These are phyloP conservation scores for Nakazawaea laoshanensis DNA, from an alignment of 805 yeast genomes.

Conservation along the genomic window DNA sequence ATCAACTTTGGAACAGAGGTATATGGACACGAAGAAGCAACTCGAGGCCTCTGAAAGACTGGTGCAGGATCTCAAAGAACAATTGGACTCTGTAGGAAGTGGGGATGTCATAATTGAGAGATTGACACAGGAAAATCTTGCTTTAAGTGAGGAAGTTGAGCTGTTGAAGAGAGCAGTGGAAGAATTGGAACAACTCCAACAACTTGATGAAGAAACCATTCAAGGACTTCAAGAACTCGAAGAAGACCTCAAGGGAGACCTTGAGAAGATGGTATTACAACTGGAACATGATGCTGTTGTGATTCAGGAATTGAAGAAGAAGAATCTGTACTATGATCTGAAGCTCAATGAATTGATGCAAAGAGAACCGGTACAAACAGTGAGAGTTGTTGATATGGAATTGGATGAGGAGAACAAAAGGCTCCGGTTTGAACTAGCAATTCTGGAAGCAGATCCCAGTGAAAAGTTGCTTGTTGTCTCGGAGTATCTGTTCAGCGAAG, in stretches of 20 bases:
- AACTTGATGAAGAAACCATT: constrained; percentile 42
- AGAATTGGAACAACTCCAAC: constrained; percentile 41
- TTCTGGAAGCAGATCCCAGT: too few species aligned
- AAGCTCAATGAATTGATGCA: background rate
- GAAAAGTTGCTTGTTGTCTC: too few species aligned
- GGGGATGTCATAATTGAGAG: constrained; percentile 24
- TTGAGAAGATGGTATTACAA: constrained; percentile 19
- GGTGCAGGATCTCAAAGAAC: constrained; percentile 25
- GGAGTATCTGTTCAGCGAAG: too few species aligned
- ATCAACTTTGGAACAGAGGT: background rate
- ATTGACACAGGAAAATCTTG: constrained; percentile 26
- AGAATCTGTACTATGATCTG: constrained; percentile 27
- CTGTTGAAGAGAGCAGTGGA: constrained; percentile 27
- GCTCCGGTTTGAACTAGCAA: too few species aligned
- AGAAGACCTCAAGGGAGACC: constrained; percentile 29
- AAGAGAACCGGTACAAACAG: too few species aligned
- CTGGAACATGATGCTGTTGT: constrained; percentile 12
- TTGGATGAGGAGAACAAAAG: too few species aligned
- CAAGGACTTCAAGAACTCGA: constrained; percentile 34
- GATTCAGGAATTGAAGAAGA: constrained; percentile 16
- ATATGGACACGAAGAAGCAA: background rate
- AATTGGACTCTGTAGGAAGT: constrained; percentile 19
- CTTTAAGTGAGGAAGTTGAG: constrained; percentile 24
- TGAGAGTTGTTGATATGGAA: too few species aligned
- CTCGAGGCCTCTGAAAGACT: constrained; percentile 22